Evolutionary conservation across 495 filamentous ascomycete genomes (phyloP), one percentile per base, ranked within the genome.

Genomic region (Geoglossum glabrum): DNA sequence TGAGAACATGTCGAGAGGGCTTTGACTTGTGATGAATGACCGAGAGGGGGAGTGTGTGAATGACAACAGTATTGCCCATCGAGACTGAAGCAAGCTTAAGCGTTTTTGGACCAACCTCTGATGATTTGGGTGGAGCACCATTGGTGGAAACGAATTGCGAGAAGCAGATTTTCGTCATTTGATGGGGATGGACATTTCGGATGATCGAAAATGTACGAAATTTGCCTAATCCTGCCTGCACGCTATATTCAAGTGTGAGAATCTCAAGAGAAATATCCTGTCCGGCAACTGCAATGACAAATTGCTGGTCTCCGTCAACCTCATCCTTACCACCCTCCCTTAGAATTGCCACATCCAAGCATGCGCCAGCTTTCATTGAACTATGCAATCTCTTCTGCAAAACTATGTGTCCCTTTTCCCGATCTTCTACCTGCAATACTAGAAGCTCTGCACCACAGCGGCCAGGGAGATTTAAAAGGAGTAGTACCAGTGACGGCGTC

Each of bases 11-110:
- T 64, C 86, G 82, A 27, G 73, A 74, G 28, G 68, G 73, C 59
- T 67, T 71, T 19, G 57, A 59, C 13, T 33, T 31, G 10, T 6
- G 23, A 25, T 17, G 21, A 33, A 59, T 27, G 40, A 77, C 78
- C 19, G 74, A 75, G 27, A 98, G 79, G 0, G 86, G 81, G 60
- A 97, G 72, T 23, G 85, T 85, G 69, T 95, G 87, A 34, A 95
- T 83, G 49, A 88, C 81, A 47, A 88, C 78, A 9, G 85, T 90
- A 67, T 88, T 90, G 57, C 83, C 86, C 66, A 93, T 81, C 60
- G 83, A 86, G 50, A 86, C 82, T 52, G 86, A 92, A 19, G 88
- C 90, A 7, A 98, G 76, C 63, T 86, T 89, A 59, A 95, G 68
- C 60, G 80, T 76, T 59, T 84, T 78, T 10, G 74, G 74, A 26